A percentile compares a stretch with the other conserved stretches of the same genome.
These are phyloP conservation scores for Pseudohalonectria lignicola DNA, from an alignment of 2,329 filamentous ascomycete species.

Conservation along the genomic window DNA sequence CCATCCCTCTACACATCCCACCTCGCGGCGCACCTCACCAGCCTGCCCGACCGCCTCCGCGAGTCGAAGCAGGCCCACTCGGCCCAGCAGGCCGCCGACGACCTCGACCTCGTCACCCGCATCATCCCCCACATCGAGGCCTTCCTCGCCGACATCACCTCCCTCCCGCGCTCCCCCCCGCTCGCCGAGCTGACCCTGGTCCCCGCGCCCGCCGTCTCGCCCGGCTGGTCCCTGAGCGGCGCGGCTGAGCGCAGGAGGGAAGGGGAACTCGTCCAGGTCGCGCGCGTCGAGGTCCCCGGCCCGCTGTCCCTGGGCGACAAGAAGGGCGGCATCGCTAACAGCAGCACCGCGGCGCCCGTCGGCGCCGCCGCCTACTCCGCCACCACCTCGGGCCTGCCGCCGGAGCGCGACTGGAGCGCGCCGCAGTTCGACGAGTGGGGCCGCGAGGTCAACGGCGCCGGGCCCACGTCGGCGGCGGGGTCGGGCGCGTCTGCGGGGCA, in stretches of 20 bases:
- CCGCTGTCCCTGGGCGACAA: neutral
- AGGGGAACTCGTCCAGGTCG: conserved; percentile 20
- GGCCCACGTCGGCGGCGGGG: neutral
- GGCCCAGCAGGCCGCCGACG: conserved; percentile 22
- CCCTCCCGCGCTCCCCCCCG: conserved; percentile 17
- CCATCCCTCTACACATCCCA: conserved; percentile 10
- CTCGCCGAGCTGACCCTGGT: conserved; percentile 34
- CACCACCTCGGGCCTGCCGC: neutral
- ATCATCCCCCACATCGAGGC: conserved; percentile 28
- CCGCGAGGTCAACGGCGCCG: conserved; percentile 21
- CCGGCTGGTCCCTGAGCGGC: conserved; percentile 23
- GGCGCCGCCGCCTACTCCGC: neutral
- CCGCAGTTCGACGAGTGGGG: conserved; percentile 34
- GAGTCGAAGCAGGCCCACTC: conserved; percentile 19
- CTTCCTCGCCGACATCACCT: conserved; percentile 27
- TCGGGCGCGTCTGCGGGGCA: neutral
- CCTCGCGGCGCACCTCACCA: conserved; percentile 20
- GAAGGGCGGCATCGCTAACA: neutral
- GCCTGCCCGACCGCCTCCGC: conserved; percentile 24
- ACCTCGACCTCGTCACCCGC: conserved; percentile 25
- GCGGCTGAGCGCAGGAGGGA: conserved; percentile 14
- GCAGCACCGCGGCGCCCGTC: neutral
- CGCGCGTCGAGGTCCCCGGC: conserved; percentile 14
- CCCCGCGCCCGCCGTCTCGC: conserved; percentile 26
- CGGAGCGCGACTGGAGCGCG: conserved; percentile 4